A percentile compares a stretch with the other conserved stretches of the same genome.
These are phyloP conservation scores for Leccinum incarnatum DNA, from an alignment of 768 basidiomycete species.

Conservation along the genomic window DNA sequence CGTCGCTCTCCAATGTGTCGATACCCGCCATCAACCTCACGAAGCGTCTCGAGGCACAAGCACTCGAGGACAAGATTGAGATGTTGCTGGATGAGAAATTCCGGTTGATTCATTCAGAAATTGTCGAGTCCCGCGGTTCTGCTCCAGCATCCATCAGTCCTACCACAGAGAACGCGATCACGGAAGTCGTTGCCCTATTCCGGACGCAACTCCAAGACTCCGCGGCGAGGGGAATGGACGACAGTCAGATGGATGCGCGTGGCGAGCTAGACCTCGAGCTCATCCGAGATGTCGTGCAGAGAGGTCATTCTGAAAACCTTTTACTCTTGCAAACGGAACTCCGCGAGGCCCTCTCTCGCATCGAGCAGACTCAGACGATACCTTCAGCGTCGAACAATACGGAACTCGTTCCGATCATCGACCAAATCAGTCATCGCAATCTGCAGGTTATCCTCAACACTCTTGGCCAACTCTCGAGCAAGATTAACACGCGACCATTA, in stretches of 20 bases:
- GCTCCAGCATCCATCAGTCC: constrained; percentile 32
- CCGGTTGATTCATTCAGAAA: constrained; percentile 44
- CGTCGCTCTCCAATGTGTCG: constrained; percentile 44
- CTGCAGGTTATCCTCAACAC: constrained; percentile 59
- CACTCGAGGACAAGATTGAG: constrained; percentile 59
- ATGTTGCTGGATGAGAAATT: constrained; percentile 71
- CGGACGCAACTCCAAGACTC: constrained; percentile 65
- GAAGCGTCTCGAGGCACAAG: constrained; percentile 55
- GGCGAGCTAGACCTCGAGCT: constrained; percentile 79
- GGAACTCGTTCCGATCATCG: constrained; percentile 47
- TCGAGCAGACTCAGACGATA: constrained; percentile 29
- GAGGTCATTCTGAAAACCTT: constrained; percentile 62
- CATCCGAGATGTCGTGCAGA: constrained; percentile 65
- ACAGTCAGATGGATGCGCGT: constrained; percentile 65
- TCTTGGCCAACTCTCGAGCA: constrained; percentile 46
- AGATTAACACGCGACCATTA: constrained; percentile 34
- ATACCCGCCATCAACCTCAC: constrained; percentile 51
- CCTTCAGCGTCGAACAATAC: constrained; percentile 14
- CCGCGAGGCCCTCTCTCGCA: constrained; percentile 45
- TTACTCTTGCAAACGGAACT: constrained; percentile 59
- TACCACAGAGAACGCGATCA: constrained; percentile 47
- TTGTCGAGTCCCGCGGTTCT: constrained; percentile 26
- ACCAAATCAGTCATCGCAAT: constrained; percentile 56
- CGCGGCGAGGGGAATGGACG: constrained; percentile 53
- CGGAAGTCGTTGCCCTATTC: constrained; percentile 66